These are phyloP conservation scores for Amanita rimosa DNA, from an alignment of 768 basidiomycete genomes.

Conservation along the genomic window DNA sequence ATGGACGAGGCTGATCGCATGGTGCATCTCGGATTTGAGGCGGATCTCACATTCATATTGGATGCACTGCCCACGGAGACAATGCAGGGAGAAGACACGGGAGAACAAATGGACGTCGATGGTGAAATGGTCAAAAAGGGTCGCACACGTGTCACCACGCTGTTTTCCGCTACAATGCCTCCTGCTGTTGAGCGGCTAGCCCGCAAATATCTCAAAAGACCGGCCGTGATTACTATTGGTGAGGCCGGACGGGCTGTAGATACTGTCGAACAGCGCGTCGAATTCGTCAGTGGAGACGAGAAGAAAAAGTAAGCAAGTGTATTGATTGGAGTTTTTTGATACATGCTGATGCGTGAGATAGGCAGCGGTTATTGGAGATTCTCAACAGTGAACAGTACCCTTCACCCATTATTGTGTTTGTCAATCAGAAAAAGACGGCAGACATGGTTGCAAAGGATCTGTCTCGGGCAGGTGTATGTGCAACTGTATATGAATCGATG, in stretches of 20 bases:
- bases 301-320: conserved; percentile 76
- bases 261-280: conserved; percentile 93
- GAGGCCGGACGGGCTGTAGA: conserved; percentile 97
- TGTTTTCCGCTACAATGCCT: conserved; percentile 99
- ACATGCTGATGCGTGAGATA: conserved; percentile 21
- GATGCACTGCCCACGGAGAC: conserved; percentile 84
- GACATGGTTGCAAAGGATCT: conserved; percentile 97
- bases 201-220: conserved; percentile 85
- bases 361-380: conserved; percentile 81
- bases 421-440: conserved; percentile 99
- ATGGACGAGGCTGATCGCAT: conserved; percentile 99
- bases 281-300: conserved; percentile 87
- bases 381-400: conserved; percentile 76
- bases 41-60: conserved; percentile 87
- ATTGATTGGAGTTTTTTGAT: background rate
- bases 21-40: conserved; percentile 97
- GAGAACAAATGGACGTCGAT: conserved; percentile 72
- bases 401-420: conserved; percentile 96
- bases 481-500: background rate
- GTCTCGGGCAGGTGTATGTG: conserved; percentile 72
- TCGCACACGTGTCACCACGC: conserved; percentile 82
- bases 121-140: conserved; percentile 62
- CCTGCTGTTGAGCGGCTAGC: conserved; percentile 92
- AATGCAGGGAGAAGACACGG: conserved; percentile 76
- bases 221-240: conserved; percentile 95